Base-by-base conservation (phyloP, 306 rosid species). In the Calophaca sinica region DNA sequence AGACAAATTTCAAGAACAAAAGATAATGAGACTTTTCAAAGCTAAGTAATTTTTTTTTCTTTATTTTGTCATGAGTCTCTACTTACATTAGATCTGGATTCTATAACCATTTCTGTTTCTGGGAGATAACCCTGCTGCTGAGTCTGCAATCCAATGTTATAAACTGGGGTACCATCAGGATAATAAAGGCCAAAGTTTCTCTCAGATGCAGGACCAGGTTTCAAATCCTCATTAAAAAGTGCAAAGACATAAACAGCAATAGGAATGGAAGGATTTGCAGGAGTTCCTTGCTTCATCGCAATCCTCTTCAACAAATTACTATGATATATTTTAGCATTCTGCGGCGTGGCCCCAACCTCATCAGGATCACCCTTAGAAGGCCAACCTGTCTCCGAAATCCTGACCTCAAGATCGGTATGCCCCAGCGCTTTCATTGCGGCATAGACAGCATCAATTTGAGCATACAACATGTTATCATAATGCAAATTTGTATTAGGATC, bases 391-490 rank as follows among this genome's bases (percentile, higher is more conserved):
- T 94, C 98, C 0, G 98, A 94, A 55, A 94, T 78, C 48, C 88
- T 78, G 41, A 94, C 96, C 38, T 74, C 93, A 6, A 94, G 50
- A 81, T 92, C 96, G 0, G 85, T 86, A 53, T 90, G 91, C 2
- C 97, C 98, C 75, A 94, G 51, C 0, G 83, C 90, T 57, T 83
- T 89, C 31, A 94, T 94, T 1, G 98, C 98, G 0, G 82, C 72
- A 14, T 94, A 90, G n/a, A 94, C 97, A n/a, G 98, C 91, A 68
- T 94, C 98, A 29, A 94, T 83, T 68, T 94, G 98, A 71, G 98
- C 98, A 80, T 83, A 89, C 62, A 94, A 61, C 98, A 94, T 91
- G 84, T 94, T 94, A 45, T 91, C 96, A 61, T 94, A 94, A 57
- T 88, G 96, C 60, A 94, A 70, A 81, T 88, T 91, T 2, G 97